Conservation (phyloP, 139 green algal genomes). For the Coelastrella sp. region DNA sequence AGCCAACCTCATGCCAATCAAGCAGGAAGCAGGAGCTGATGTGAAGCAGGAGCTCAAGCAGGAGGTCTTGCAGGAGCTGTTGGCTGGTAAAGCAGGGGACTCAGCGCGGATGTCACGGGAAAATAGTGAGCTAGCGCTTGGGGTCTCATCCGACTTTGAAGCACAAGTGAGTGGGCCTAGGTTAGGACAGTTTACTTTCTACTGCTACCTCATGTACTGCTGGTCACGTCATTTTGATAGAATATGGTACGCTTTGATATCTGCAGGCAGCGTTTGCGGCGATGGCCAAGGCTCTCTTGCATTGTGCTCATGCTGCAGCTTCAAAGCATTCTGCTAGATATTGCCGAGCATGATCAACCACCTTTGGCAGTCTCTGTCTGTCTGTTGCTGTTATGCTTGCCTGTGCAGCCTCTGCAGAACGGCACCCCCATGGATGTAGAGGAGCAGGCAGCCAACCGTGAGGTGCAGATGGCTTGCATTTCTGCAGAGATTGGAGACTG, state of each 20-base stretch:
- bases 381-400: background rate
- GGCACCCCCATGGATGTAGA: constrained; percentile 10
- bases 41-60: constrained; percentile 23
- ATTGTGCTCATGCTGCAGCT: no score
- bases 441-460: constrained; percentile 19
- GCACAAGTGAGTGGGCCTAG: background rate
- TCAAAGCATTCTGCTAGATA: no score
- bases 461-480: constrained; percentile 13
- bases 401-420: background rate
- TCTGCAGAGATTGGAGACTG: constrained; percentile 29
- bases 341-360: no score
- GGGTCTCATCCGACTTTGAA: constrained; percentile 10
- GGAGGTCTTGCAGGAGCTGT: constrained; percentile 6
- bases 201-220: no score
- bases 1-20: background rate
- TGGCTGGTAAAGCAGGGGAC: background rate
- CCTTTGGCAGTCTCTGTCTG: background rate
- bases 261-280: no score
- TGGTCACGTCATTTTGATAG: no score
- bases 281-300: no score
- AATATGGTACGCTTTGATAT: no score
- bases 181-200: no score
- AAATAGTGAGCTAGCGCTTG: constrained; percentile 3
- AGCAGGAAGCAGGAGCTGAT: background rate
- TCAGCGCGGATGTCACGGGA: background rate